phyloP scores from a whole-genome alignment of 1,139 yeast genomes.

The Pichia sp. region DNA sequence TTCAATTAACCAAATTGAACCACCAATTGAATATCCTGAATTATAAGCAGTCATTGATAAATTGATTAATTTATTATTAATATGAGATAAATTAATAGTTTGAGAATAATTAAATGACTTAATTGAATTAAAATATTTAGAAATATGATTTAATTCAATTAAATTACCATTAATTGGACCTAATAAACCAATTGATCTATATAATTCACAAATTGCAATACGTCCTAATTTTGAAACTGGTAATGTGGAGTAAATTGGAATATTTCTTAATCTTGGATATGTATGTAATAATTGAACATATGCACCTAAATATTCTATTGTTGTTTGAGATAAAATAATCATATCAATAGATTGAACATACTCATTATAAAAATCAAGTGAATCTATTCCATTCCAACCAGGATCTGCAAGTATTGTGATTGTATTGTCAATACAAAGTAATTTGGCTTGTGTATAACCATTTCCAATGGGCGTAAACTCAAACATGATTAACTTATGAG shows the following conservation, averaged over 20 bases:
- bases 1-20: conserved; percentile 76
- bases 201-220: conserved; percentile 74
- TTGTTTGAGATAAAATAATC: conserved; percentile 78
- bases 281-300: conserved; percentile 59
- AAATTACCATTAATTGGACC: conserved; percentile 65
- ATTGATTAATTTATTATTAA: conserved; percentile 49
- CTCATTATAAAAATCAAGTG: conserved; percentile 4
- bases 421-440: conserved; percentile 39
- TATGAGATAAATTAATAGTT: conserved; percentile 42
- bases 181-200: conserved; percentile 62
- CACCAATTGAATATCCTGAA: conserved; percentile 93
- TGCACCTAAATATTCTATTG: conserved; percentile 76
- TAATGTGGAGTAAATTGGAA: conserved; percentile 79
- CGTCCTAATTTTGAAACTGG: conserved; percentile 87
- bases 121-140: conserved; percentile 41
- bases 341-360: conserved; percentile 50
- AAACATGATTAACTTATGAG: conserved; percentile 6
- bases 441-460: conserved; percentile 32
- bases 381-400: conserved; percentile 53
- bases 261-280: conserved; percentile 57
- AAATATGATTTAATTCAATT: conserved; percentile 70
- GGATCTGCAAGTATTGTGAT: conserved; percentile 62
- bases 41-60: conserved; percentile 73
- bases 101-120: conserved; percentile 73
- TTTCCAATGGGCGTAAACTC: conserved; percentile 13